phyloP scores from a whole-genome alignment of 2,329 filamentous ascomycete genomes.

The Diaporthe citri region DNA sequence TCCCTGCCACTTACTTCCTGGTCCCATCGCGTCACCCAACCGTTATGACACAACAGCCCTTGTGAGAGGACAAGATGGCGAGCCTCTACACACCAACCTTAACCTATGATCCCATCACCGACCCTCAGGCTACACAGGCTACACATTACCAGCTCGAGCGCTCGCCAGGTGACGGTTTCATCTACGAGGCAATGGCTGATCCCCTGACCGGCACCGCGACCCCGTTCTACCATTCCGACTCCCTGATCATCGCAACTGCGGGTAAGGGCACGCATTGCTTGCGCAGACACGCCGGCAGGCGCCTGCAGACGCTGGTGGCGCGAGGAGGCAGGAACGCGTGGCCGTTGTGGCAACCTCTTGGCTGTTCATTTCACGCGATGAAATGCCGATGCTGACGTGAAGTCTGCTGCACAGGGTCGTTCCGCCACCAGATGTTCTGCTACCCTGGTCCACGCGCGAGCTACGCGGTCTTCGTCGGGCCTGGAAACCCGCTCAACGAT shows the following conservation, averaged over 20 bases:
- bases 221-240: conserved; percentile 10
- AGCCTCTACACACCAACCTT: conserved; percentile 1
- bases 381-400: not conserved
- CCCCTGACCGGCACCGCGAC: not conserved
- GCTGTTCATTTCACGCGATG: not conserved
- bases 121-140: not conserved
- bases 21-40: too few species aligned
- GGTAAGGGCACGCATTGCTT: not conserved
- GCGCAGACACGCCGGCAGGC: not conserved
- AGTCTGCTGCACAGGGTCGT: not conserved
- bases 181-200: conserved; percentile 14
- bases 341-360: too few species aligned
- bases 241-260: conserved; percentile 16
- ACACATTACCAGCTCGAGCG: conserved; percentile 21
- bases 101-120: not conserved
- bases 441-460: conserved; percentile 27
- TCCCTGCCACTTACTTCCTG: not conserved
- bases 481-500: conserved; percentile 13
- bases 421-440: conserved; percentile 20
- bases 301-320: too few species aligned
- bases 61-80: not conserved
- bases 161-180: not conserved
- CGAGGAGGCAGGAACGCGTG: not conserved
- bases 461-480: conserved; percentile 27
- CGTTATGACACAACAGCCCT: not conserved